Conservation (phyloP, 2,329 filamentous ascomycete species). For the Pseudogymnoascus sp. region DNA sequence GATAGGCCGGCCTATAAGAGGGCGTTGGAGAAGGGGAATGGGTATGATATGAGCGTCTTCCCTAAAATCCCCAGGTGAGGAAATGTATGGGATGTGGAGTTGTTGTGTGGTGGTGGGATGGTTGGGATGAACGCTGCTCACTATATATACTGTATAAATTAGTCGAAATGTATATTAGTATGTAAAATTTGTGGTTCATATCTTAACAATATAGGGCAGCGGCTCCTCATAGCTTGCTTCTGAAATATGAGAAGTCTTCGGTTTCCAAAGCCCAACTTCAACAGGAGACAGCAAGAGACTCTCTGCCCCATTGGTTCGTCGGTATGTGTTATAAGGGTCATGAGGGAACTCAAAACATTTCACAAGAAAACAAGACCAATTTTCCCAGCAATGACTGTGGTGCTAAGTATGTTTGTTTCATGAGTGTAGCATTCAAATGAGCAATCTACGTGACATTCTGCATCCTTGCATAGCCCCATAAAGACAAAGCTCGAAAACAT, state of each 20-base stretch:
- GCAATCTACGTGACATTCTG: slow-evolving; percentile 29
- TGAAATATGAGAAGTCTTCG: background rate
- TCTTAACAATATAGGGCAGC: background rate
- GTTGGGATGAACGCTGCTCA: background rate
- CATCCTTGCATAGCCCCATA: slow-evolving; percentile 25
- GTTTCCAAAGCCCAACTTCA: background rate
- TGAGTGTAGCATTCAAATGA: slow-evolving; percentile 21
- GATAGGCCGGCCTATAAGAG: slow-evolving; percentile 28
- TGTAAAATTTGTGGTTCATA: background rate
- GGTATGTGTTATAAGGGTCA: background rate
- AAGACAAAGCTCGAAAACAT: slow-evolving; percentile 26
- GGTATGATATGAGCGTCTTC: slow-evolving; percentile 24
- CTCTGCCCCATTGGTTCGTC: background rate
- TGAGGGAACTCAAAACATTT: background rate
- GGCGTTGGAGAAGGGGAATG: slow-evolving; percentile 27
- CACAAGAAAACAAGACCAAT: background rate
- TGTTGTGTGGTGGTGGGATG: background rate
- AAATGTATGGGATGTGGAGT: background rate
- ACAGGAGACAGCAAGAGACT: background rate
- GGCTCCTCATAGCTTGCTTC: background rate
- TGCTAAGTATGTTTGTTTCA: slow-evolving; percentile 13
- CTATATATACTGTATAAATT: background rate
- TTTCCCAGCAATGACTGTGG: background rate
- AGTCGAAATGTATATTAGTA: background rate
- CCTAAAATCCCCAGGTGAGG: slow-evolving; percentile 8